phyloP scores from a whole-genome alignment of 192 early-diverging fungal species.

The Coemansia javaensis region DNA sequence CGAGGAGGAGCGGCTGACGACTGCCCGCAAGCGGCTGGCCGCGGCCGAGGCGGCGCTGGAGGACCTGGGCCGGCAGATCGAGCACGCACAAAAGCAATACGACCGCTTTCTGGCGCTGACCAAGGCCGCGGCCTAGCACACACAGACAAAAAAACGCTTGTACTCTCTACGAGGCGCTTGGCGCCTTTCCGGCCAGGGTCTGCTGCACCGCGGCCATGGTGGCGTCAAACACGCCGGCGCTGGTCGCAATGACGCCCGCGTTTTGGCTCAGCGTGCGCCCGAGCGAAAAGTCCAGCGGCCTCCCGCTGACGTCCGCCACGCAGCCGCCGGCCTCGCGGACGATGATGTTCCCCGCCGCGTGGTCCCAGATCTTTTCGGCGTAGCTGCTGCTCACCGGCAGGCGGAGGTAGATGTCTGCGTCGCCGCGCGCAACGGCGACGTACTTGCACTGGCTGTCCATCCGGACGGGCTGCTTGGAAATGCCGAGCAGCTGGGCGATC shows the following conservation, averaged over 20 bases:
- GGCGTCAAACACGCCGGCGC: constrained; percentile 65
- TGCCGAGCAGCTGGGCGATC: constrained; percentile 78
- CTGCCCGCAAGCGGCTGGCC: constrained; percentile 5
- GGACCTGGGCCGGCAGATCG: constrained; percentile 6
- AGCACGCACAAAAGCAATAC: constrained; percentile 25
- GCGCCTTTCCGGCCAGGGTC: constrained; percentile 11
- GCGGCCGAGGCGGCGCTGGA: constrained; percentile 6
- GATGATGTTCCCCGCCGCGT: constrained; percentile 86
- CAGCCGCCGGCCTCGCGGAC: constrained; percentile 91
- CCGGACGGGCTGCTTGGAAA: constrained; percentile 70
- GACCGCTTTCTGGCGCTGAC: constrained; percentile 31
- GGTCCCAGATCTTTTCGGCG: constrained; percentile 99
- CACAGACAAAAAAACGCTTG: constrained; percentile 1
- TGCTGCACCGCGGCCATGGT: constrained; percentile 76
- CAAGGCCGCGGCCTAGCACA: neutral
- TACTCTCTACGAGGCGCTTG: too few species aligned
- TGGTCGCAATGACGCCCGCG: constrained; percentile 83
- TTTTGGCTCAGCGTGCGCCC: constrained; percentile 80
- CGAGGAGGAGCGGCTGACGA: constrained; percentile 18
- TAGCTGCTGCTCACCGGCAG: constrained; percentile 75
- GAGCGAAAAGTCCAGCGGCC: constrained; percentile 82
- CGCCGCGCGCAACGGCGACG: constrained; percentile 80
- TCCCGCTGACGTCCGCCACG: constrained; percentile 77
- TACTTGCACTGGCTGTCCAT: constrained; percentile 99
- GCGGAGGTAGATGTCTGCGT: constrained; percentile 90